A percentile compares a stretch with the other conserved stretches of the same genome.
phyloP scores from a whole-genome alignment of 139 green algal genomes.

The Chlamydomonas sp. region DNA sequence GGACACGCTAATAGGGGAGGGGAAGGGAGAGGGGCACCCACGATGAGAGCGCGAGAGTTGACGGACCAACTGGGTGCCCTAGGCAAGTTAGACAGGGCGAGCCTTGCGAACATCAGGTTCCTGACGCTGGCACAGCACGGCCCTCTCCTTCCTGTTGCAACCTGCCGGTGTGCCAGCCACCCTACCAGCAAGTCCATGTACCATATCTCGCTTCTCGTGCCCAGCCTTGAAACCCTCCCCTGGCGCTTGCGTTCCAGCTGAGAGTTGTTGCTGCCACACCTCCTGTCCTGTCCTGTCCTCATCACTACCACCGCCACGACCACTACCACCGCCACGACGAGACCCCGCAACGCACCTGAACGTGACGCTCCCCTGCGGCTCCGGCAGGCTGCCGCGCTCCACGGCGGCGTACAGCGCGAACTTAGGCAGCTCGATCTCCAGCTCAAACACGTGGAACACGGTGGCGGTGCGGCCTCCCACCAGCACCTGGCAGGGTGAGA shows the following conservation, averaged over 20 bases:
- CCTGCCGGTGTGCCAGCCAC: too few species aligned
- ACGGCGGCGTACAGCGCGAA: slow-evolving; percentile 77
- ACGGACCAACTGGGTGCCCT: too few species aligned
- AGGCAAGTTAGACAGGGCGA: too few species aligned
- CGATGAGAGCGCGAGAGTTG: background rate
- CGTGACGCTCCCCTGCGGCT: slow-evolving; percentile 52
- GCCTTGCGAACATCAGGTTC: too few species aligned
- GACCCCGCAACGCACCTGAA: slow-evolving; percentile 44
- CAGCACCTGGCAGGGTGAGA: slow-evolving; percentile 45
- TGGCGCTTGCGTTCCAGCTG: too few species aligned
- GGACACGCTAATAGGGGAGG: slow-evolving; percentile 17
- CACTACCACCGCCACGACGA: background rate
- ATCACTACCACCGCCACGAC: background rate
- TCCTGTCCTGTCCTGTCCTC: too few species aligned
- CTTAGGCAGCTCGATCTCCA: slow-evolving; percentile 76
- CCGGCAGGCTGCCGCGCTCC: slow-evolving; percentile 31
- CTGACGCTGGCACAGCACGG: too few species aligned
- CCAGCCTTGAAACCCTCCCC: too few species aligned
- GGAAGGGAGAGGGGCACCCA: background rate
- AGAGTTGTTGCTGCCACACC: too few species aligned
- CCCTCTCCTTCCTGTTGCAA: too few species aligned
- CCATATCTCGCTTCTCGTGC: too few species aligned
- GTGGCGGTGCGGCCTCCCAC: slow-evolving; percentile 50
- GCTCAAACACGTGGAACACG: slow-evolving; percentile 77
- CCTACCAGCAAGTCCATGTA: too few species aligned